Conservation (phyloP, 1,139 yeast species). For the Magnusiomyces clavatus region DNA sequence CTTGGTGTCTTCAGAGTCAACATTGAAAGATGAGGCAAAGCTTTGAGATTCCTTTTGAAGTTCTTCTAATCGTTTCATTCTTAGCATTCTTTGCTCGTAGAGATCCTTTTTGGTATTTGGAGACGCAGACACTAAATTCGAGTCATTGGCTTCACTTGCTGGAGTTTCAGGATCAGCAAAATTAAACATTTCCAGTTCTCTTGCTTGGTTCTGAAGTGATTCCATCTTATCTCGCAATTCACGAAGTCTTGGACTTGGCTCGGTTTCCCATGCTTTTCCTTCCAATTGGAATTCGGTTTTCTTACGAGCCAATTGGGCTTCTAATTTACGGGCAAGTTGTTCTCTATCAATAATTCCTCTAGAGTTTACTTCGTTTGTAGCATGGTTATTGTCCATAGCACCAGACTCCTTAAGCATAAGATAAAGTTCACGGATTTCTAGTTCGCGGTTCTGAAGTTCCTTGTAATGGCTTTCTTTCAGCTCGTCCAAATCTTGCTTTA, state of each 20-base stretch:
- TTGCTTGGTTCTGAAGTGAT: constrained; percentile 71
- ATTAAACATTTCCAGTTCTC: constrained; percentile 81
- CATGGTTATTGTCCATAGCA: constrained; percentile 23
- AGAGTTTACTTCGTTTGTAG: not conserved
- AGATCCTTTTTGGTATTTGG: constrained; percentile 20
- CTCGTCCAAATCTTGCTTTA: constrained; percentile 62
- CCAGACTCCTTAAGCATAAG: constrained; percentile 45
- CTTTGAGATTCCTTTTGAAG: constrained; percentile 30
- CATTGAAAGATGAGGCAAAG: constrained; percentile 18
- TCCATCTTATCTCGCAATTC: constrained; percentile 81
- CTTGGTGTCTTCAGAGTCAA: not conserved
- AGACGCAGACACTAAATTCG: constrained; percentile 7
- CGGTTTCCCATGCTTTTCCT: constrained; percentile 50
- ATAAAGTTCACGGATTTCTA: constrained; percentile 79
- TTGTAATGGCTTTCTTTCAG: constrained; percentile 55
- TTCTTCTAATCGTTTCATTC: constrained; percentile 25
- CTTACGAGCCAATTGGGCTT: constrained; percentile 53
- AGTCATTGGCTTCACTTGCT: not conserved
- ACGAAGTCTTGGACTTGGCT: constrained; percentile 70
- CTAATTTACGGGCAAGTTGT: constrained; percentile 39
- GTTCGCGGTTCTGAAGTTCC: constrained; percentile 80
- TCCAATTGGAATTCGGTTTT: constrained; percentile 52
- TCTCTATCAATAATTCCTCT: constrained; percentile 32
- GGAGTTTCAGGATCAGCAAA: constrained; percentile 42
- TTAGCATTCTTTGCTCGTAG: constrained; percentile 23